Conservation (phyloP, 2,329 filamentous ascomycete species). For the Fusarium mundagurra region DNA sequence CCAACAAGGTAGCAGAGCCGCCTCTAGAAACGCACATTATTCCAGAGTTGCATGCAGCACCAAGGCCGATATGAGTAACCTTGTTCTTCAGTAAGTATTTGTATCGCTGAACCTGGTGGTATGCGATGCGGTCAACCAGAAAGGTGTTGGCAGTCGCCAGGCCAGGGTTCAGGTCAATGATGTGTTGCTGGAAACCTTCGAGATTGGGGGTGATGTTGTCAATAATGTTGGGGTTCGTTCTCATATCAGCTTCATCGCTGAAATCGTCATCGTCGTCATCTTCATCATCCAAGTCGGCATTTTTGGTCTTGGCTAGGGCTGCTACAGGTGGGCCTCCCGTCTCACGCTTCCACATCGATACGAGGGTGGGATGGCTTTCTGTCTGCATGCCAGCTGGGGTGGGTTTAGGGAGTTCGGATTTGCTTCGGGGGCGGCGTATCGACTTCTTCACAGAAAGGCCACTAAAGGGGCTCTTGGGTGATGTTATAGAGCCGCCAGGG, state of each 20-base stretch:
- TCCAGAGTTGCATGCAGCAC: slow-evolving; percentile 69
- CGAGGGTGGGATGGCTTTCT: slow-evolving; percentile 56
- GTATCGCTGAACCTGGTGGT: slow-evolving; percentile 83
- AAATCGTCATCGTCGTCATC: slow-evolving; percentile 66
- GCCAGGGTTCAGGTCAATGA: slow-evolving; percentile 77
- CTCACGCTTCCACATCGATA: slow-evolving; percentile 60
- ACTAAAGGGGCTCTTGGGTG: slow-evolving; percentile 62
- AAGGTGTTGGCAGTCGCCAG: slow-evolving; percentile 65
- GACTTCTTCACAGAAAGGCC: slow-evolving; percentile 58
- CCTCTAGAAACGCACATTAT: slow-evolving; percentile 72
- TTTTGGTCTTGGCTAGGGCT: slow-evolving; percentile 51
- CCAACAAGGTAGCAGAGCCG: slow-evolving; percentile 71
- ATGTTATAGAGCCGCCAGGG: slow-evolving; percentile 61
- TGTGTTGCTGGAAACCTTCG: slow-evolving; percentile 80
- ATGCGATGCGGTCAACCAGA: slow-evolving; percentile 82
- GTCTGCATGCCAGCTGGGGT: slow-evolving; percentile 42
- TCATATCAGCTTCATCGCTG: slow-evolving; percentile 68
- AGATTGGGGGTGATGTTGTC: slow-evolving; percentile 77
- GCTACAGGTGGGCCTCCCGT: slow-evolving; percentile 65
- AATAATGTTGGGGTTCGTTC: slow-evolving; percentile 70
- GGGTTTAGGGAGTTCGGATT: slow-evolving; percentile 60
- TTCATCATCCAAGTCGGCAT: slow-evolving; percentile 53
- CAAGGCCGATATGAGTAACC: slow-evolving; percentile 73
- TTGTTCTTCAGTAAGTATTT: slow-evolving; percentile 77
- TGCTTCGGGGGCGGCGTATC: slow-evolving; percentile 66